A percentile compares a stretch with the other conserved stretches of the same genome.
These are phyloP conservation scores for Simmondsia chinensis DNA, from an alignment of 148 eudicot genomes.

Conservation along the genomic window DNA sequence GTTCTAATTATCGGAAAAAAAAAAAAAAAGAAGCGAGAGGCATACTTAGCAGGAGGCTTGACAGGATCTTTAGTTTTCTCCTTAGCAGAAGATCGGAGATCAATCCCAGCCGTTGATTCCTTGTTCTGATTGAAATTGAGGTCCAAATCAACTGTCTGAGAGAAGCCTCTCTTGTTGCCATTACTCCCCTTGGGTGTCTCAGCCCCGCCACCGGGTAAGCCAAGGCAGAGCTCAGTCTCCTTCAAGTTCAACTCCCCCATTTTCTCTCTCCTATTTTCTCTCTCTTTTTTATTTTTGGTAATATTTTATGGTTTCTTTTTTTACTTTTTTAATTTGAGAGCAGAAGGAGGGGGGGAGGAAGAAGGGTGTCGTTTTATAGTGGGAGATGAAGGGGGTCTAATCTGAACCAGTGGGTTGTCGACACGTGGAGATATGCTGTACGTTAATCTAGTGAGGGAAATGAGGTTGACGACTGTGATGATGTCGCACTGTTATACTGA, in stretches of 20 bases:
- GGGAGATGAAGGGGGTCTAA: constrained; percentile 13
- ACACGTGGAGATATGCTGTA: constrained; percentile 32
- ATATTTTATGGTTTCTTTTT: too few species aligned
- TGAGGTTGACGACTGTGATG: background rate
- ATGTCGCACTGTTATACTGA: constrained; percentile 1
- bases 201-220: constrained; percentile 44
- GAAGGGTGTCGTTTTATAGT: too few species aligned
- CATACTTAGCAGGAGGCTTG: constrained; percentile 52
- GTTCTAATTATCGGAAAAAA: too few species aligned
- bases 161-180: constrained; percentile 54
- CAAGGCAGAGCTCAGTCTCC: constrained; percentile 54
- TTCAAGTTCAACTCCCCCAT: constrained; percentile 26
- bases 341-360: constrained; percentile 6
- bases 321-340: too few species aligned
- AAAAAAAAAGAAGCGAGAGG: background rate
- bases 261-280: too few species aligned
- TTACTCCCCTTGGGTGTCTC: constrained; percentile 7
- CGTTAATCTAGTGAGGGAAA: constrained; percentile 17
- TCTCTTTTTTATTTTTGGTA: too few species aligned
- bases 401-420: constrained; percentile 9
- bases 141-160: constrained; percentile 59
- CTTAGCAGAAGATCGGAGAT: constrained; percentile 7
- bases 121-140: constrained; percentile 35
- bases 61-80: constrained; percentile 25
- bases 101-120: constrained; percentile 21